phyloP scores from a whole-genome alignment of 306 rosid species.

The Neltuma alba region DNA sequence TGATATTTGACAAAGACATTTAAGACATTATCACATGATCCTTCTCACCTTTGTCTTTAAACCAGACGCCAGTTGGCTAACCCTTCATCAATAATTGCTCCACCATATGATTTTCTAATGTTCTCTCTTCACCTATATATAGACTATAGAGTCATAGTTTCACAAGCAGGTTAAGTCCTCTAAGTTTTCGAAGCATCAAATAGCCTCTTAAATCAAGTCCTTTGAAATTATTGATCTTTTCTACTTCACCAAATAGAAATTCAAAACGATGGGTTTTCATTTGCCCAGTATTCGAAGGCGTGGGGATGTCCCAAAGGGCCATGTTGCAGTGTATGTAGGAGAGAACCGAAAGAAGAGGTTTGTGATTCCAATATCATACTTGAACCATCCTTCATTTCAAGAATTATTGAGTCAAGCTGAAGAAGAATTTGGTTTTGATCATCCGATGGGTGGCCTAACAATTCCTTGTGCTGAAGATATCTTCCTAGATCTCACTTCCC shows the following conservation, averaged over 20 bases:
- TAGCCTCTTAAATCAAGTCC: not conserved
- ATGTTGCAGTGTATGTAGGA: constrained; percentile 48
- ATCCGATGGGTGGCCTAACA: constrained; percentile 41
- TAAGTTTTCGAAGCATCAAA: not conserved
- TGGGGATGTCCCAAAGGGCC: constrained; percentile 34
- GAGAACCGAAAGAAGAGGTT: constrained; percentile 29
- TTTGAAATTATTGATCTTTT: constrained; percentile 7
- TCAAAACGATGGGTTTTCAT: constrained; percentile 29
- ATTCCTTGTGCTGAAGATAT: constrained; percentile 36
- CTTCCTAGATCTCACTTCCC: constrained; percentile 20
- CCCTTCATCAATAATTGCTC: constrained; percentile 12
- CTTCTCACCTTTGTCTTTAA: constrained; percentile 14
- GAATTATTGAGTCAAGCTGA: constrained; percentile 31
- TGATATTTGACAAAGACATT: constrained; percentile 16
- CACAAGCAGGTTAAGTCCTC: constrained; percentile 21
- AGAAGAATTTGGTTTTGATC: constrained; percentile 35
- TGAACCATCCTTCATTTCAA: constrained; percentile 41
- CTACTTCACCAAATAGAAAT: constrained; percentile 22
- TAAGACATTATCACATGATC: constrained; percentile 32
- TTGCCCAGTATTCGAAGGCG: constrained; percentile 19
- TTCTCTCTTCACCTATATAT: constrained; percentile 1
- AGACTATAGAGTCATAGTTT: constrained; percentile 1
- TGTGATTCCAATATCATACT: constrained; percentile 39
- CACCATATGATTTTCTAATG: not conserved
- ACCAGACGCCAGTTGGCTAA: constrained; percentile 4